phyloP scores from a whole-genome alignment of 1,284 basidiomycete species.

The Thelephora terrestris region DNA sequence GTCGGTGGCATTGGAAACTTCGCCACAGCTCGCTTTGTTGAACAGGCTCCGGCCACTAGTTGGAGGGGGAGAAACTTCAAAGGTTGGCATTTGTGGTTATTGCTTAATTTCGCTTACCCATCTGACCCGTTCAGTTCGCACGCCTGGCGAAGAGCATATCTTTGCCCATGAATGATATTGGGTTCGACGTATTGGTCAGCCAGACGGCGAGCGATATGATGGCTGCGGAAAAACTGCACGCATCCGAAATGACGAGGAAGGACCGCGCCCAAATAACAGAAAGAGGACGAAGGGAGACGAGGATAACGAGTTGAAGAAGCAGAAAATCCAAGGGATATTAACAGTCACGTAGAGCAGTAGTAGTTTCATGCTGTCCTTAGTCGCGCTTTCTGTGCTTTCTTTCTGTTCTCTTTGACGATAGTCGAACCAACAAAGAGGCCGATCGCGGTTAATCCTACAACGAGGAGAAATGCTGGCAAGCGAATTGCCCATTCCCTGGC shows the following conservation, averaged over 20 bases:
- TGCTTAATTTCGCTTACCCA: background rate
- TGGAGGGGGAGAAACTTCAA: constrained; percentile 35
- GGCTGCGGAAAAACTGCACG: constrained; percentile 52
- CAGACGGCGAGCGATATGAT: constrained; percentile 49
- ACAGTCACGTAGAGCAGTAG: background rate
- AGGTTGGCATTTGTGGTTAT: constrained; percentile 27
- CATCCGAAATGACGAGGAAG: constrained; percentile 32
- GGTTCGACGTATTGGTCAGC: constrained; percentile 34
- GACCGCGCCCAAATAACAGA: constrained; percentile 9
- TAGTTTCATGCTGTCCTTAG: background rate
- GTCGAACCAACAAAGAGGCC: constrained; percentile 73
- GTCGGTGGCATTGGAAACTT: constrained; percentile 42
- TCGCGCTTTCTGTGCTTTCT: constrained; percentile 12
- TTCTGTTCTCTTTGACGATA: constrained; percentile 40
- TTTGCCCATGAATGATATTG: constrained; percentile 36
- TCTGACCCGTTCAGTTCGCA: constrained; percentile 28
- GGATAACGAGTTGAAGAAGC: constrained; percentile 23
- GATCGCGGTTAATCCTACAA: constrained; percentile 69
- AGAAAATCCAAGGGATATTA: constrained; percentile 14
- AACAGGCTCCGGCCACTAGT: constrained; percentile 36
- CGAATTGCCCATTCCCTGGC: constrained; percentile 86
- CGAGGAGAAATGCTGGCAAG: constrained; percentile 73
- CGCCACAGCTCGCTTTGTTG: constrained; percentile 37
- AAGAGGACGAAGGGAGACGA: constrained; percentile 19
- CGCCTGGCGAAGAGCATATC: constrained; percentile 40